Conservation (phyloP, 345 rosid species). For the Eutrema heterophyllum region DNA sequence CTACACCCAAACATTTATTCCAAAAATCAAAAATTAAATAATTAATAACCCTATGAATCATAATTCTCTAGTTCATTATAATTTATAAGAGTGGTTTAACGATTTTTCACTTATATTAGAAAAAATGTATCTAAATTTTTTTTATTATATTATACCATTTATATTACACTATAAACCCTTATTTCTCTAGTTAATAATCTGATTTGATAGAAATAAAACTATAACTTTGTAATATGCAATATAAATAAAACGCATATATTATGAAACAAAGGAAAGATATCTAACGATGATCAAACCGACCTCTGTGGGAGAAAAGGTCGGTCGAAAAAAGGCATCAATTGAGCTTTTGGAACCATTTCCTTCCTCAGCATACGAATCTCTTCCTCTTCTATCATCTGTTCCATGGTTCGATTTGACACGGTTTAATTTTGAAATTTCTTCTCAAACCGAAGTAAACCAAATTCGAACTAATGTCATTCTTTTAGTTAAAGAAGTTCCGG, state of each 20-base stretch:
- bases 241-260: no score
- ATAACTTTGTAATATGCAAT: no score
- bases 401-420: not conserved
- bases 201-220: no score
- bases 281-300: constrained; percentile 8
- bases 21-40: not conserved
- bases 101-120: no score
- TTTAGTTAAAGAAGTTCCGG: not conserved
- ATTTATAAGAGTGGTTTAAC: no score
- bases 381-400: constrained; percentile 74
- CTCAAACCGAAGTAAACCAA: not conserved
- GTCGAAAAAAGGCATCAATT: constrained; percentile 76
- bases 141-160: no score
- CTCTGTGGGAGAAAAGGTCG: constrained; percentile 83
- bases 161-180: no score
- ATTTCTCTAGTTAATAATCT: no score
- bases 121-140: no score
- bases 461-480: not conserved
- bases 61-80: not conserved
- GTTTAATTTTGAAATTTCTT: not conserved
- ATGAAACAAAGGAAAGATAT: no score
- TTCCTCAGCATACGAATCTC: constrained; percentile 66
- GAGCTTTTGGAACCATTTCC: constrained; percentile 86
- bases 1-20: constrained; percentile 30
- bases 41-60: not conserved